phyloP scores from a whole-genome alignment of 2,329 filamentous ascomycete species.

The Macrophomina tecta region DNA sequence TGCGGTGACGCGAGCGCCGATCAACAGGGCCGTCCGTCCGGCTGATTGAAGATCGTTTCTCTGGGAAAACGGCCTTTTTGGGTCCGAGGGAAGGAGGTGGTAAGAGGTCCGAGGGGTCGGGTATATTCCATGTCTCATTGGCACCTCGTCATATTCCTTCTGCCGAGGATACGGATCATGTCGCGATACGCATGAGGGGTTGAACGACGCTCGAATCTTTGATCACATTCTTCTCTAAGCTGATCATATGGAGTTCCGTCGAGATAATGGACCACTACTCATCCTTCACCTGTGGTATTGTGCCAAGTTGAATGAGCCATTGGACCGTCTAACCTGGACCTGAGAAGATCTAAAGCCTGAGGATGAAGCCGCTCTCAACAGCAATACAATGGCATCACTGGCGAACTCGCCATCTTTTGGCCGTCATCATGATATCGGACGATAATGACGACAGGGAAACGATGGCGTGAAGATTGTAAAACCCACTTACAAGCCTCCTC shows the following conservation, averaged over 20 bases:
- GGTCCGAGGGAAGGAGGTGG: neutral
- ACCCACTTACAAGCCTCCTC: neutral
- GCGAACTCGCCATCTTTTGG: neutral
- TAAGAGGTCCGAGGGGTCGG: neutral
- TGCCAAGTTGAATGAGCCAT: too few relatives aligned
- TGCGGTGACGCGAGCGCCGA: constrained; percentile 18
- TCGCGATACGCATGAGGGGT: neutral
- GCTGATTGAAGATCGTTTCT: constrained; percentile 19
- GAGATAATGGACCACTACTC: too few relatives aligned
- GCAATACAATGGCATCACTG: too few relatives aligned
- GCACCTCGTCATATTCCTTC: neutral
- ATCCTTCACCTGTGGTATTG: too few relatives aligned
- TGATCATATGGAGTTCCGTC: too few relatives aligned
- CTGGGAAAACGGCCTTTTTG: constrained; percentile 4
- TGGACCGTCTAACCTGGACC: too few relatives aligned
- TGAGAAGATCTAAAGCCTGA: too few relatives aligned
- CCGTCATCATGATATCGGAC: neutral
- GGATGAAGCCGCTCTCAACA: too few relatives aligned
- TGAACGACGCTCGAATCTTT: neutral
- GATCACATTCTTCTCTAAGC: too few relatives aligned
- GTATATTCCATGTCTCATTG: neutral
- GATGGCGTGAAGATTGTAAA: neutral
- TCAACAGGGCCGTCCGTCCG: neutral
- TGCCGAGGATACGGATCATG: neutral
- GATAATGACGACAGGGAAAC: neutral